These are phyloP conservation scores for Sclerotinia glacialis DNA, from an alignment of 2,329 filamentous ascomycete species.

Conservation along the genomic window DNA sequence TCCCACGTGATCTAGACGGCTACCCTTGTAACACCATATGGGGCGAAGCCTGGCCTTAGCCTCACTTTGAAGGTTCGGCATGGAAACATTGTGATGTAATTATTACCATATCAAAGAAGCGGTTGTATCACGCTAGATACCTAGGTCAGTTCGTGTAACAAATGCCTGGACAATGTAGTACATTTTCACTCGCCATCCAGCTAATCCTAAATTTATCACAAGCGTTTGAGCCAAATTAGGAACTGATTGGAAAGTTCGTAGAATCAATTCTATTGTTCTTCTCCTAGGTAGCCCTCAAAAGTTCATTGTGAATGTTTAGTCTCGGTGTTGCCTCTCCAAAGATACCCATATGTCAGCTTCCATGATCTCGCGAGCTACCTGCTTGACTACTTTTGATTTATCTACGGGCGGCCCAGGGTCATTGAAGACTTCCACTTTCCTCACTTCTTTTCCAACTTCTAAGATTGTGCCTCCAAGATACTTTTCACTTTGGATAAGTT, in stretches of 20 bases:
- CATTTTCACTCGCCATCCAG: neutral
- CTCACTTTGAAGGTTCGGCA: neutral
- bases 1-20: no score
- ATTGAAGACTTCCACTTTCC: conserved; percentile 41
- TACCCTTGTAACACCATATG: no score
- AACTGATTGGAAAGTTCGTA: neutral
- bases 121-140: neutral
- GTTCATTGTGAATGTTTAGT: neutral
- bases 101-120: neutral
- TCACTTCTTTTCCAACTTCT: conserved; percentile 42
- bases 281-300: neutral
- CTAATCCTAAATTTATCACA: no score
- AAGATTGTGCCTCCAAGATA: conserved; percentile 44
- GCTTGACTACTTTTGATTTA: neutral
- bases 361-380: neutral
- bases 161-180: neutral
- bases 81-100: neutral
- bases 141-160: no score
- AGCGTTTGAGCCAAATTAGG: no score
- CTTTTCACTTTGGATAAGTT: conserved; percentile 40
- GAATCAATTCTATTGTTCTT: neutral
- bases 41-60: neutral
- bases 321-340: conserved; percentile 8
- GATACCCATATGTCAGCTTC: conserved; percentile 16
- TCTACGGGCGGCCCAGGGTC: conserved; percentile 42